Evolutionary conservation across 1,284 basidiomycete species (phyloP).

Genomic region (Serendipita sp.): DNA sequence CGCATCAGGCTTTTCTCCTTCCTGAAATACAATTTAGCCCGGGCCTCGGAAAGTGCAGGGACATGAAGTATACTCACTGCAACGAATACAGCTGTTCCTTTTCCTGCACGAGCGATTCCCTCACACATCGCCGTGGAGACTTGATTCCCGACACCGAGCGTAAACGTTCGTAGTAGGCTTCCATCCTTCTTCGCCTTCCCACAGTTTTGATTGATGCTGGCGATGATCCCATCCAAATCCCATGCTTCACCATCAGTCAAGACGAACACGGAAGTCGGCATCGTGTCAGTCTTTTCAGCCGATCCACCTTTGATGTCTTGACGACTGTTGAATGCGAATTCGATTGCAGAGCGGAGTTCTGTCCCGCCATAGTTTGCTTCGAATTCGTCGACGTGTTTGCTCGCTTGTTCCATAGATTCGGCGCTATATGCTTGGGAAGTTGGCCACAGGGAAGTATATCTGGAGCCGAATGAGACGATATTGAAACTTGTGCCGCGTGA

Average conservation of each 20-base stretch:
- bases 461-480: too few species aligned
- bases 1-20: slow-evolving; percentile 11
- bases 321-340: background rate
- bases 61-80: background rate
- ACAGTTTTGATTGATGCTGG: background rate
- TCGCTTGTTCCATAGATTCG: slow-evolving; percentile 22
- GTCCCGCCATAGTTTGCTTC: slow-evolving; percentile 6
- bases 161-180: slow-evolving; percentile 5
- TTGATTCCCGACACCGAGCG: slow-evolving; percentile 8
- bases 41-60: too few species aligned
- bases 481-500: too few species aligned
- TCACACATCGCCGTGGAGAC: slow-evolving; percentile 10
- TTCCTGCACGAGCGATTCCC: slow-evolving; percentile 10
- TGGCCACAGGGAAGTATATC: slow-evolving; percentile 22
- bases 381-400: background rate
- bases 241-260: background rate
- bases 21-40: background rate
- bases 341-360: background rate
- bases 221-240: background rate
- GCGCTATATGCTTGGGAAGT: slow-evolving; percentile 24
- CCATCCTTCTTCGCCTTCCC: background rate
- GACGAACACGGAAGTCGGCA: background rate
- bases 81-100: slow-evolving; percentile 9
- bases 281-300: background rate
- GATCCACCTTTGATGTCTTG: too few species aligned